Conservation (phyloP, 257 asterid species). For the Eustoma russellianum region DNA sequence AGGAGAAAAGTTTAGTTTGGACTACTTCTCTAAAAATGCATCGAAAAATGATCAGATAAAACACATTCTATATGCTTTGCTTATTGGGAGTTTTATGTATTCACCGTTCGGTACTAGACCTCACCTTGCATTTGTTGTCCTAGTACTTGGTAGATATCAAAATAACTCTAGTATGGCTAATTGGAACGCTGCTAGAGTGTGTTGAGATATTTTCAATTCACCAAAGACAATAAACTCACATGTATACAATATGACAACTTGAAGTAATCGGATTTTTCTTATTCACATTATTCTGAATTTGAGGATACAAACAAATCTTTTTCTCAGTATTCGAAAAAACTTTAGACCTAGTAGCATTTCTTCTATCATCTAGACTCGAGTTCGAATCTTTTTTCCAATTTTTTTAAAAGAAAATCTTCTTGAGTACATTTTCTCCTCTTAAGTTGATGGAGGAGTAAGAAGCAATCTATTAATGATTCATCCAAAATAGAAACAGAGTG, state of each 20-base stretch:
- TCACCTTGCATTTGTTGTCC: background rate
- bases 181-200: background rate
- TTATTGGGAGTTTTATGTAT: background rate
- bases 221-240: background rate
- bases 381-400: too few species aligned
- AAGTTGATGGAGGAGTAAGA: background rate
- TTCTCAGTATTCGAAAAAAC: background rate
- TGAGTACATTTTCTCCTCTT: too few species aligned
- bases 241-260: background rate
- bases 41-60: background rate
- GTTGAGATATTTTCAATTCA: background rate
- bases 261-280: background rate
- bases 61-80: background rate
- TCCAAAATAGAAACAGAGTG: background rate
- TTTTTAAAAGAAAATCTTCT: too few species aligned
- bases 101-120: background rate
- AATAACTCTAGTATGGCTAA: background rate
- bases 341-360: background rate
- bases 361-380: background rate
- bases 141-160: conserved; percentile 1
- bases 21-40: background rate
- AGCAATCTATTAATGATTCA: background rate
- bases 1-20: background rate
- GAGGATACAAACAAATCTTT: background rate
- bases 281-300: conserved; percentile 10